A percentile compares a stretch with the other conserved stretches of the same genome.
These are phyloP conservation scores for Hanseniaspora mollemarum DNA, from an alignment of 805 yeast genomes.

Conservation along the genomic window DNA sequence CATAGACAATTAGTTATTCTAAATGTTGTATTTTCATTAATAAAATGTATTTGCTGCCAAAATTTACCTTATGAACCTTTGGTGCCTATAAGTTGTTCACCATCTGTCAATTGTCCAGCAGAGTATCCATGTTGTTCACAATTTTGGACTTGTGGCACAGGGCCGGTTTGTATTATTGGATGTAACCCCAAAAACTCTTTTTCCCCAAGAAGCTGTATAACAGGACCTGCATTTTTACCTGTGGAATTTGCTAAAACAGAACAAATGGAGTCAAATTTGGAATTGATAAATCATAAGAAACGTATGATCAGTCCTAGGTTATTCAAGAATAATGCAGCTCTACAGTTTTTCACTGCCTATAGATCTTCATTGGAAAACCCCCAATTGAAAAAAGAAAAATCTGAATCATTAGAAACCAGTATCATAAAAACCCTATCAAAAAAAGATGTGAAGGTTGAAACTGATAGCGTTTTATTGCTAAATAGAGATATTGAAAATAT, in stretches of 20 bases:
- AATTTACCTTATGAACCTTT: conserved; percentile 22
- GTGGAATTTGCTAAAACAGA: conserved; percentile 22
- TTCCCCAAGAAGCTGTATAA: conserved; percentile 60
- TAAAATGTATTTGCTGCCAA: conserved; percentile 15
- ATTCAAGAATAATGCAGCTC: too few species aligned
- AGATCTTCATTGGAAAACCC: neutral
- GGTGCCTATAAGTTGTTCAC: conserved; percentile 22
- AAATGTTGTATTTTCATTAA: neutral
- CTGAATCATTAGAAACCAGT: neutral
- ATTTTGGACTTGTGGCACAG: conserved; percentile 72
- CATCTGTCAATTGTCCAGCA: conserved; percentile 49
- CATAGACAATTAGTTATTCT: too few species aligned
- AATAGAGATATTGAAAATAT: neutral
- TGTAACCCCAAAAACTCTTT: conserved; percentile 71
- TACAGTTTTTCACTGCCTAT: too few species aligned
- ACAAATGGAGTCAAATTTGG: neutral
- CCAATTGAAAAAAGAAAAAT: neutral
- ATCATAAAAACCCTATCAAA: conserved; percentile 24
- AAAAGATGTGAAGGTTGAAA: conserved; percentile 11
- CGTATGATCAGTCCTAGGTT: neutral
- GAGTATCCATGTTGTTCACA: conserved; percentile 78
- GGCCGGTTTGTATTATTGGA: conserved; percentile 68
- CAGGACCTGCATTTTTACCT: conserved; percentile 58
- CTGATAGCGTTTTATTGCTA: neutral
- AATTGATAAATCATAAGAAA: neutral